phyloP scores from a whole-genome alignment of 805 yeast species.

The Zygoascus tannicola region DNA sequence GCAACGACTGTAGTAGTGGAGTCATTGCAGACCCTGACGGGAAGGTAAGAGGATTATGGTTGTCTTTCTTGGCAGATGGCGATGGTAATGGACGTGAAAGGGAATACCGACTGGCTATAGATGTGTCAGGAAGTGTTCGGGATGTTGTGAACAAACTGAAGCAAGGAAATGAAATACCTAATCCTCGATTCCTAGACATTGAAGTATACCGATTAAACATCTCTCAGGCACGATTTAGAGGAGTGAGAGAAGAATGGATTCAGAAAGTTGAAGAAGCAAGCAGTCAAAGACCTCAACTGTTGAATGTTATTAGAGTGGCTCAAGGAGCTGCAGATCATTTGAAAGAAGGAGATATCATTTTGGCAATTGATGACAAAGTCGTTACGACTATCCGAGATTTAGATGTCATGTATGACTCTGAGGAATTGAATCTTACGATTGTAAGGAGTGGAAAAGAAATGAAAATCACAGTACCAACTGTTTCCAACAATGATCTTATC shows the following conservation, averaged over 20 bases:
- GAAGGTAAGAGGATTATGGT: conserved; percentile 74
- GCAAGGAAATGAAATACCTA: conserved; percentile 37
- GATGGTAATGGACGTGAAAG: conserved; percentile 47
- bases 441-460: conserved; percentile 63
- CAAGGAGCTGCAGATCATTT: conserved; percentile 29
- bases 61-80: conserved; percentile 72
- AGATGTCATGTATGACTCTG: conserved; percentile 37
- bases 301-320: conserved; percentile 61
- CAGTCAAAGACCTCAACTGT: conserved; percentile 60
- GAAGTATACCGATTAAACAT: conserved; percentile 64
- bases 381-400: conserved; percentile 63
- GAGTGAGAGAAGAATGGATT: conserved; percentile 85
- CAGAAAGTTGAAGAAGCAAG: conserved; percentile 51
- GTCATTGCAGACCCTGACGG: conserved; percentile 71
- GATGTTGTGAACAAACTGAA: conserved; percentile 48
- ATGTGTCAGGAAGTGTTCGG: conserved; percentile 51
- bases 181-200: conserved; percentile 60
- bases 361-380: conserved; percentile 56
- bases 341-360: conserved; percentile 62
- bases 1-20: conserved; percentile 72
- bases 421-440: conserved; percentile 46
- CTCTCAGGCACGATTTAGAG: conserved; percentile 69
- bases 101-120: conserved; percentile 65
- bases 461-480: conserved; percentile 55
- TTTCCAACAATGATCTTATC: conserved; percentile 44